Conservation (phyloP, 305 asterid genomes). For the Fraxinus ornus region DNA sequence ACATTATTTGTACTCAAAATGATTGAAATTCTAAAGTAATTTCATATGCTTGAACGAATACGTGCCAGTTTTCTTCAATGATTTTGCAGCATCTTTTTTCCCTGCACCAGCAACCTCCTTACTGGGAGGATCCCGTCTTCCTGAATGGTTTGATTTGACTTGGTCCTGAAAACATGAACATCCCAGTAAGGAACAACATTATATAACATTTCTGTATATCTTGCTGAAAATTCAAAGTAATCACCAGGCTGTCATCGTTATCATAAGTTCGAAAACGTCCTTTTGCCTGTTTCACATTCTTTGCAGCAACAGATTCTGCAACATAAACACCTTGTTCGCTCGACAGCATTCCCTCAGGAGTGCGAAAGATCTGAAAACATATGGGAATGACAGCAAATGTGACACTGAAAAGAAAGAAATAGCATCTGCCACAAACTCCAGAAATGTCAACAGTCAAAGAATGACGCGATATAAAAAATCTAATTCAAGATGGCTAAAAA, state of each 20-base stretch:
- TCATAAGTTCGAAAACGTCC: conserved; percentile 80
- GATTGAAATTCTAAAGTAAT: conserved; percentile 5
- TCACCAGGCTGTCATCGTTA: conserved; percentile 54
- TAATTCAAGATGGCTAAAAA: neutral
- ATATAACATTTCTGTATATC: conserved; percentile 9
- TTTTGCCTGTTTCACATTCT: conserved; percentile 83
- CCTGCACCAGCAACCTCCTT: conserved; percentile 55
- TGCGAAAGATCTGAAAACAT: conserved; percentile 66
- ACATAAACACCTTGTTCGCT: conserved; percentile 91
- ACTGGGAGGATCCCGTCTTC: conserved; percentile 54
- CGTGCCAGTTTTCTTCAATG: conserved; percentile 77
- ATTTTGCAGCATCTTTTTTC: conserved; percentile 72
- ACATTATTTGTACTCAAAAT: neutral
- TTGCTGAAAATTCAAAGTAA: conserved; percentile 25
- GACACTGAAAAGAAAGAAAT: neutral
- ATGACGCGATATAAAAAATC: neutral
- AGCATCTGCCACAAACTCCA: conserved; percentile 6
- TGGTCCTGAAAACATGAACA: conserved; percentile 58
- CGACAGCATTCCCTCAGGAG: conserved; percentile 94
- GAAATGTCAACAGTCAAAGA: neutral
- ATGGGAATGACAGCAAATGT: conserved; percentile 13
- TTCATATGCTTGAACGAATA: neutral
- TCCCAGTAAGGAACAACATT: conserved; percentile 17
- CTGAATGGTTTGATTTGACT: conserved; percentile 51
- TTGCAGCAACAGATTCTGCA: conserved; percentile 75